These are phyloP conservation scores for Fusarium circinatum DNA, from an alignment of 2,329 filamentous ascomycete species.

Conservation along the genomic window DNA sequence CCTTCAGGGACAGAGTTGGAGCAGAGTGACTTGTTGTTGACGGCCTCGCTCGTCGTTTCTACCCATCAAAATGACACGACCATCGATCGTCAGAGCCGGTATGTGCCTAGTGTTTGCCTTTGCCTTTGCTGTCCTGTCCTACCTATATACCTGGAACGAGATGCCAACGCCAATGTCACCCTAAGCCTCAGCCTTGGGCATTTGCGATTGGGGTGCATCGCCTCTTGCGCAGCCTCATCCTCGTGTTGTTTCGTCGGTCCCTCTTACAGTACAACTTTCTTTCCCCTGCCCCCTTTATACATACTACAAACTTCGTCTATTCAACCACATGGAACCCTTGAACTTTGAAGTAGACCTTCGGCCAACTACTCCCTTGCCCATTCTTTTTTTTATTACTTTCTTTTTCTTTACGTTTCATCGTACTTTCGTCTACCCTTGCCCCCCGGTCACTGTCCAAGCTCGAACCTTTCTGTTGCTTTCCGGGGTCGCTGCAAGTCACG, in stretches of 20 bases:
- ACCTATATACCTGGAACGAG: conserved; percentile 12
- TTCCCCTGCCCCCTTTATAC: conserved; percentile 25
- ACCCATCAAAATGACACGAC: conserved; percentile 64
- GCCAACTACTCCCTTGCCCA: conserved; percentile 21
- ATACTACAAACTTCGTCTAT: conserved; percentile 26
- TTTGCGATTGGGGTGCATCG: conserved; percentile 17
- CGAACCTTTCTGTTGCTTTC: conserved; percentile 23
- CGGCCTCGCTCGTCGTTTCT: conserved; percentile 28
- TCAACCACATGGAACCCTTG: conserved; percentile 21
- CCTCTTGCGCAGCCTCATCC: conserved; percentile 27
- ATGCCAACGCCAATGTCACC: conserved; percentile 6
- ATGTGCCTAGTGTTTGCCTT: conserved; percentile 49
- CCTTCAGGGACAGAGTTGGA: conserved; percentile 23
- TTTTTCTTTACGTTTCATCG: conserved; percentile 34
- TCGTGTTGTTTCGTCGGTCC: conserved; percentile 12
- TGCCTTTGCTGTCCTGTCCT: conserved; percentile 8
- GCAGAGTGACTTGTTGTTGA: conserved; percentile 30
- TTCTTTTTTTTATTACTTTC: conserved; percentile 35
- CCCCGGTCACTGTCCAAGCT: conserved; percentile 34
- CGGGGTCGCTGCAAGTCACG: conserved; percentile 33
- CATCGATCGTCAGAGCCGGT: conserved; percentile 70
- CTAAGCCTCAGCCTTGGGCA: conserved; percentile 11
- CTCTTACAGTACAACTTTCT: conserved; percentile 23
- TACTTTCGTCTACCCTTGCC: conserved; percentile 36
- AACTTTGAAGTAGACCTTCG: background rate